These are phyloP conservation scores for Rostrohypoxylon terebratum DNA, from an alignment of 495 filamentous ascomycete genomes.

Conservation along the genomic window DNA sequence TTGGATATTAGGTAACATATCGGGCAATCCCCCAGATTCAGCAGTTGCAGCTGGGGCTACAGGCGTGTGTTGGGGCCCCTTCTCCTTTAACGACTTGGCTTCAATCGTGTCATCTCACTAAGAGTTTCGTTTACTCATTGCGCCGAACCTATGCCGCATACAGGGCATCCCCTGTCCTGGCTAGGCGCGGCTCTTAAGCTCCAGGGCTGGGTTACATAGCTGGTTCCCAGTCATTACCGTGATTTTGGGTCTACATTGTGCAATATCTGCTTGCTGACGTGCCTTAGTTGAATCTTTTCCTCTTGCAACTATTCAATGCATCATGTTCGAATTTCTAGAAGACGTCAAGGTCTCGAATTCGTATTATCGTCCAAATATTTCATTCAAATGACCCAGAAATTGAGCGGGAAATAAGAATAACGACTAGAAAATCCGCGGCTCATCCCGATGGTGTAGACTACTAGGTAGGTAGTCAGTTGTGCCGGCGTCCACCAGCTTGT, in stretches of 20 bases:
- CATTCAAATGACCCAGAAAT: not conserved
- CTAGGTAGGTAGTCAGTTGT: constrained; percentile 4
- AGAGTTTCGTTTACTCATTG: constrained; percentile 26
- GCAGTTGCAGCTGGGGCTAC: not conserved
- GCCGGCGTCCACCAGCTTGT: constrained; percentile 17
- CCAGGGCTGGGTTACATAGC: too few relatives aligned
- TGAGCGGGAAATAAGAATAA: constrained; percentile 6
- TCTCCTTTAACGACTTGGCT: constrained; percentile 7
- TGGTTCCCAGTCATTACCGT: too few relatives aligned
- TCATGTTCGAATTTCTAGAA: not conserved
- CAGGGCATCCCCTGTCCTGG: constrained; percentile 15
- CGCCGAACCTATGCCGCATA: constrained; percentile 38
- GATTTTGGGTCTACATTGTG: not conserved
- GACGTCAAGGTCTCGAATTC: not conserved
- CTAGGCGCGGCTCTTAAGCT: constrained; percentile 31
- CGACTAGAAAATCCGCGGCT: constrained; percentile 5
- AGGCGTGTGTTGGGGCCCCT: not conserved
- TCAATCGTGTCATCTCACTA: constrained; percentile 38
- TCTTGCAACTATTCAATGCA: not conserved
- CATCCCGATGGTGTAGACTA: constrained; percentile 10
- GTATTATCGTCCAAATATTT: not conserved
- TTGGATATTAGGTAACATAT: not conserved
- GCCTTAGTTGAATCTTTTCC: not conserved
- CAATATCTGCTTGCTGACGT: constrained; percentile 11
- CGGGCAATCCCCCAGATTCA: constrained; percentile 22